phyloP scores from a whole-genome alignment of 2,329 filamentous ascomycete species.

The Exophiala aquamarina region DNA sequence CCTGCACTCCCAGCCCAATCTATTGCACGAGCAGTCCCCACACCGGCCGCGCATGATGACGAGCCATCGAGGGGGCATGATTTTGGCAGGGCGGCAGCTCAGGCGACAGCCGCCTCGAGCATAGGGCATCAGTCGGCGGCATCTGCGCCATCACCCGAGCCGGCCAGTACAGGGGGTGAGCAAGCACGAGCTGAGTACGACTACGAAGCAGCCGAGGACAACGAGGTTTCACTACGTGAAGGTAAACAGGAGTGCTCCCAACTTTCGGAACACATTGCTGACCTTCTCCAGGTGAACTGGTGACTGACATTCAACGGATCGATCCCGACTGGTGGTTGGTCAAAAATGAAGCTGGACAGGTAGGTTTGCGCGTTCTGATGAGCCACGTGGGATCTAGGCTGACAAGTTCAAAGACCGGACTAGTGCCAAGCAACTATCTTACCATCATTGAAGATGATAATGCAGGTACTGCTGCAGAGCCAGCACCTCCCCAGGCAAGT shows the following conservation, averaged over 20 bases:
- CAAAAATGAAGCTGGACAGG: constrained; percentile 72
- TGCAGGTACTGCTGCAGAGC: constrained; percentile 37
- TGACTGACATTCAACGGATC: constrained; percentile 94
- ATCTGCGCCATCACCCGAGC: constrained; percentile 41
- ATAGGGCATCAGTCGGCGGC: constrained; percentile 47
- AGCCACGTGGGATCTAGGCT: too few relatives aligned
- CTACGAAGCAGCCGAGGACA: constrained; percentile 96
- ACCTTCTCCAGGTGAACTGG: constrained; percentile 55
- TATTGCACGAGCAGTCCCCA: constrained; percentile 53
- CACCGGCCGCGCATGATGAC: constrained; percentile 66
- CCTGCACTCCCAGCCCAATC: constrained; percentile 61
- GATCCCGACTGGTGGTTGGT: constrained; percentile 99
- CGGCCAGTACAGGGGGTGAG: constrained; percentile 53
- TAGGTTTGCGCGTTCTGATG: constrained; percentile 47
- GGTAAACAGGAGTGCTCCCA: constrained; percentile 43
- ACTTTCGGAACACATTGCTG: not conserved
- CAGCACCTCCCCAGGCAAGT: constrained; percentile 41
- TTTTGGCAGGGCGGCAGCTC: constrained; percentile 59
- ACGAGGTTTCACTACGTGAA: constrained; percentile 88
- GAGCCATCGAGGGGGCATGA: constrained; percentile 65
- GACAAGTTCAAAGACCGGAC: constrained; percentile 48
- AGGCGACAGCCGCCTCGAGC: constrained; percentile 53
- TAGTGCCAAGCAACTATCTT: constrained; percentile 98
- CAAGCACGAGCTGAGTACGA: constrained; percentile 85
- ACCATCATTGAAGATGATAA: constrained; percentile 68